phyloP scores from a whole-genome alignment of 176 grass and related monocot genomes.

The Phyllostachys edulis region DNA sequence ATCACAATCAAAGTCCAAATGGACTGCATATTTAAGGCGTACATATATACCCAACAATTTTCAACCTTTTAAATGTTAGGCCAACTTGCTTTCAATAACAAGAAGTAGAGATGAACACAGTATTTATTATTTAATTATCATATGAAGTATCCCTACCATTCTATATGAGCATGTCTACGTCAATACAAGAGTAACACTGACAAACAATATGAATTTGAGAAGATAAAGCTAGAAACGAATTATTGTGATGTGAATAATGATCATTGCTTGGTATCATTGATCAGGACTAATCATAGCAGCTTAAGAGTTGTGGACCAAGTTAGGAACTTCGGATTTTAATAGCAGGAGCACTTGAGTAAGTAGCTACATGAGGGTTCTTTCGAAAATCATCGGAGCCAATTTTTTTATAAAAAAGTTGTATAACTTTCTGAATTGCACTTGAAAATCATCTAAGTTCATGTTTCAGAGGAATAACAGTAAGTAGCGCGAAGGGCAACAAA shows the following conservation, averaged over 20 bases:
- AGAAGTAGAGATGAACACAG: conserved; percentile 18
- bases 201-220: conserved; percentile 24
- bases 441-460: background rate
- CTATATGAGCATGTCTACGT: conserved; percentile 28
- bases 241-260: conserved; percentile 8
- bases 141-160: conserved; percentile 16
- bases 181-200: conserved; percentile 13
- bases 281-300: background rate
- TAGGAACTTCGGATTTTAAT: background rate
- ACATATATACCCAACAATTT: background rate
- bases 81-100: conserved; percentile 16
- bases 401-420: background rate
- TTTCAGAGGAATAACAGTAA: conserved; percentile 5
- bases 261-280: background rate
- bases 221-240: conserved; percentile 3
- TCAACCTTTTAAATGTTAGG: background rate
- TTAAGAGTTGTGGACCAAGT: background rate
- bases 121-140: conserved; percentile 4
- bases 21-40: conserved; percentile 26
- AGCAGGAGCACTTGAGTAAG: background rate
- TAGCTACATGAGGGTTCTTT: background rate
- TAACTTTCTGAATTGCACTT: background rate
- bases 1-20: conserved; percentile 23
- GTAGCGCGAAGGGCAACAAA: background rate
- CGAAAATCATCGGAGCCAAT: background rate